A percentile compares a stretch with the other conserved stretches of the same genome.
These are phyloP conservation scores for Earliella scabrosa DNA, from an alignment of 1,284 basidiomycete species.

Conservation along the genomic window DNA sequence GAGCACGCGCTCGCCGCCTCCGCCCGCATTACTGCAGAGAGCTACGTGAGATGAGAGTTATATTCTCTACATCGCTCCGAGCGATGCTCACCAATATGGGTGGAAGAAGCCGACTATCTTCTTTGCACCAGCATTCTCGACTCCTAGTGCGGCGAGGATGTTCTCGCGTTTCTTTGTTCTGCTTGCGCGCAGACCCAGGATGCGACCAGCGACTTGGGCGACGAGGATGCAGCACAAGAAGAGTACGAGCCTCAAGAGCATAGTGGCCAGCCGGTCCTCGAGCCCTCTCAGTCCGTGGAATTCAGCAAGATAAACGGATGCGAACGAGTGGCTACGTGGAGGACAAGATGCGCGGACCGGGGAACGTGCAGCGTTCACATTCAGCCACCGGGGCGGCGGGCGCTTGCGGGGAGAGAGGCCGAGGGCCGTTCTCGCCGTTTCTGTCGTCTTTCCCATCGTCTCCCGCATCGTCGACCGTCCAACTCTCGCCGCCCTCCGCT, in stretches of 20 bases:
- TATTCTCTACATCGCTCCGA: constrained; percentile 3
- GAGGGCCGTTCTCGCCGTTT: background rate
- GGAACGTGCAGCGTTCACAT: no score
- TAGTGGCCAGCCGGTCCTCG: no score
- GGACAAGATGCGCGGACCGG: no score
- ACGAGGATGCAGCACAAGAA: constrained; percentile 11
- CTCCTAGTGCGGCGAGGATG: constrained; percentile 11
- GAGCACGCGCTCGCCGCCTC: constrained; percentile 95
- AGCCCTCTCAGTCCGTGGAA: no score
- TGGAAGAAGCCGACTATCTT: constrained; percentile 89
- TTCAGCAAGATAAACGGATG: background rate
- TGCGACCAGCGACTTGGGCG: constrained; percentile 11
- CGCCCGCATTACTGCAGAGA: constrained; percentile 87
- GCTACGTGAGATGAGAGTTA: constrained; percentile 43
- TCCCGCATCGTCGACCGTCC: background rate
- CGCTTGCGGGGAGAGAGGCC: constrained; percentile 2
- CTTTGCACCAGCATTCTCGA: constrained; percentile 26
- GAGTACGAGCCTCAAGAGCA: constrained; percentile 10
- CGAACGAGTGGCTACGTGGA: no score
- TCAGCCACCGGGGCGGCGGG: background rate
- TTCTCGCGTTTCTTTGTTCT: constrained; percentile 11
- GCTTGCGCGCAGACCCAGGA: constrained; percentile 16
- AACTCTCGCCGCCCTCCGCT: background rate
- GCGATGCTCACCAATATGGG: constrained; percentile 83
- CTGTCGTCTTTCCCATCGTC: background rate